Evolutionary conservation across 192 early-diverging fungal genomes (phyloP).

Genomic region (Coemansia sp.): DNA sequence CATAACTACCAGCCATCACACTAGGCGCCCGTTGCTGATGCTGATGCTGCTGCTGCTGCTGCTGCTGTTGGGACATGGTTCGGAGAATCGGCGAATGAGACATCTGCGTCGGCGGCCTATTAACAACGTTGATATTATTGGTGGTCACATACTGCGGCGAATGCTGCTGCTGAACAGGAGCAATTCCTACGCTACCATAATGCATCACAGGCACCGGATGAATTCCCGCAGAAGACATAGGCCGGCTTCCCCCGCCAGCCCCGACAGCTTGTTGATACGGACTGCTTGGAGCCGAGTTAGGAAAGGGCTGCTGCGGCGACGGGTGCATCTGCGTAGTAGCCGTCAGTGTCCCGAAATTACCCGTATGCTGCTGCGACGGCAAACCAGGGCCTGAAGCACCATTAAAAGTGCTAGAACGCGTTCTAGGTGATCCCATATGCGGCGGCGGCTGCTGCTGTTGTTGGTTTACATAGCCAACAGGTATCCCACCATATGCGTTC

Average conservation of each 20-base stretch:
- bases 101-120: slow-evolving; percentile 44
- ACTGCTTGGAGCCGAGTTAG: slow-evolving; percentile 31
- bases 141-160: slow-evolving; percentile 15
- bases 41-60: slow-evolving; percentile 12
- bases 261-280: slow-evolving; percentile 28
- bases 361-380: slow-evolving; percentile 17
- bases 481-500: not conserved
- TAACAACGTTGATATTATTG: slow-evolving; percentile 14
- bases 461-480: not conserved
- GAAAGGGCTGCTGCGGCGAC: slow-evolving; percentile 13
- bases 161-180: slow-evolving; percentile 30
- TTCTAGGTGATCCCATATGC: slow-evolving; percentile 39
- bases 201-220: slow-evolving; percentile 7
- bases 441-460: slow-evolving; percentile 23
- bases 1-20: slow-evolving; percentile 25
- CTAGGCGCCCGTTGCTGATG: slow-evolving; percentile 34
- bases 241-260: slow-evolving; percentile 1
- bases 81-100: slow-evolving; percentile 24
- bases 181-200: no score
- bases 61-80: slow-evolving; percentile 18
- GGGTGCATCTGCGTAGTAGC: slow-evolving; percentile 32
- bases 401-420: slow-evolving; percentile 42
- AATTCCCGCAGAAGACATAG: slow-evolving; percentile 27
- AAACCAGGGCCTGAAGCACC: not conserved
- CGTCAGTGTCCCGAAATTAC: slow-evolving; percentile 45